Evolutionary conservation across 345 rosid genomes (phyloP), one percentile per base, ranked within the genome.

Genomic region (Melaleuca quinquenervia): DNA sequence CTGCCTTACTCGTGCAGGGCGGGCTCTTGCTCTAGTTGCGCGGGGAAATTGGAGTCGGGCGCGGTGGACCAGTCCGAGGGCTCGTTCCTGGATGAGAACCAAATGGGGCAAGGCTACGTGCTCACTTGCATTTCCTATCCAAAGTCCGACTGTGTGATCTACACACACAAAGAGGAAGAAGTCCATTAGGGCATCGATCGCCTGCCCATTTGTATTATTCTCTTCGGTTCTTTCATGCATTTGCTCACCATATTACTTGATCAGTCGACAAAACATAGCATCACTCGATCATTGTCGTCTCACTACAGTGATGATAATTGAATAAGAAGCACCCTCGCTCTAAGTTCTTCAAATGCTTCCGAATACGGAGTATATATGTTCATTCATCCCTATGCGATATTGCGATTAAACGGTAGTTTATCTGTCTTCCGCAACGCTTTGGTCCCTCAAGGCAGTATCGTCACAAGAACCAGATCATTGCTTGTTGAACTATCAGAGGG

Each of bases 1-100:
- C 89, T 95, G 90, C 99, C 98, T 11, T 95, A 93, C 88, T 96
- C 97, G 24, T 95, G 99, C 93, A 90, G 96, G 90, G 98, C 99
- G 1, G 98, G 98, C 26, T 98, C 98, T 6, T 96, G 99, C 92
- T 95, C 94, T 2, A 96, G 93, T 50, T 96, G 99, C 50, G 96
- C 96, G 0, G 98, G 98, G 85, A 91, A 92, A 91, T 50, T 95
- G 48, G 93, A 41, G 85, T 75, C 91, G 1, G 98, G 98, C 1
- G 11, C 92, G 3, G 99, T 95, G 44, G 95, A 94, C 55, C 99
- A 96, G 86, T 91, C 96, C 0, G 99, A 96, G n/a, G 97, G 96
- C 78, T 93, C 97, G 41, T 95, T 92, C 89, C 93, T 96, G 2
- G 99, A 96, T 0, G 98, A 95, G 1, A 50, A 86, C 13, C 97